Evolutionary conservation across 169 alveolate species (phyloP), one percentile per base, ranked within the genome.

Genomic region (Eimeria maxima): DNA sequence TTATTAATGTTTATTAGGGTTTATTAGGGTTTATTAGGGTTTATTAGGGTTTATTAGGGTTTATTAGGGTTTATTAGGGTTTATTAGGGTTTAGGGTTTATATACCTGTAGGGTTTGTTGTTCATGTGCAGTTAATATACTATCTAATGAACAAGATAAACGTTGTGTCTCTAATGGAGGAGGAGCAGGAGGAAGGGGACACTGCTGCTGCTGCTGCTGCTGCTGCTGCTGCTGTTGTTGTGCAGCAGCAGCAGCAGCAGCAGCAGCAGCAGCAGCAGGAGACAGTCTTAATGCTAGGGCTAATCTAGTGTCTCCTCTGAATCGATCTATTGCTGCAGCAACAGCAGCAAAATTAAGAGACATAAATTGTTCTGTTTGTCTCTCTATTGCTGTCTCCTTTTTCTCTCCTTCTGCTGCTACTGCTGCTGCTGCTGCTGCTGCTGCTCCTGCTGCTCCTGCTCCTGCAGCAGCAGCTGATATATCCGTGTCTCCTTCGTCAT

Each of bases 51-150:
- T n/a, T n/a, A n/a, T n/a, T n/a, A n/a, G n/a, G n/a, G n/a, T n/a
- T n/a, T n/a, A n/a, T n/a, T n/a, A n/a, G n/a, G n/a, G n/a, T n/a
- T n/a, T n/a, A n/a, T n/a, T n/a, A n/a, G n/a, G n/a, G n/a, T n/a
- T n/a, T n/a, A n/a, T n/a, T n/a, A n/a, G n/a, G n/a, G n/a, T n/a
- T n/a, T n/a, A n/a, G n/a, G n/a, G n/a, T 7, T 7, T 5, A 50
- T 55, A 11, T 76, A 90, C 74, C 89, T 90, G 95, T 18, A 90
- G 76, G 42, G 95, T 88, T 74, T 90, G 95, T 55, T 57, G 78
- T 74, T 90, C 95, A 38, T 90, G 80, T 42, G 74, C 71, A 50
- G 76, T 55, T 60, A 90, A 42, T 29, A 90, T 45, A 45, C 65
- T 42, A 76, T 90, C 95, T 16, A 73, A 33, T 2, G 95, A 90